These are phyloP conservation scores for Gentiana macrophylla DNA, from an alignment of 257 asterid species.

Conservation along the genomic window DNA sequence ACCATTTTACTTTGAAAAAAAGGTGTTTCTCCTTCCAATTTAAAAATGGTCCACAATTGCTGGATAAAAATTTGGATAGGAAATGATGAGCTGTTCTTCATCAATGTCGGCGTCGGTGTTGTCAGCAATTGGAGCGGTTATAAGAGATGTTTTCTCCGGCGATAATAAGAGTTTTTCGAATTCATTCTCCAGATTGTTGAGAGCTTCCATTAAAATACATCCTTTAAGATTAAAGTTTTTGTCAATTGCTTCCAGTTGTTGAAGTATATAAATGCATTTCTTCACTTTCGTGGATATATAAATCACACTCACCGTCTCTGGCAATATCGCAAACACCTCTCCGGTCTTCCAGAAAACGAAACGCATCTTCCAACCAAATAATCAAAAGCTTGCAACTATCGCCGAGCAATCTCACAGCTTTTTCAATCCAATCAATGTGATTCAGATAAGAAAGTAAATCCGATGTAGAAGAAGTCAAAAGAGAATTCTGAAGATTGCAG, in stretches of 20 bases:
- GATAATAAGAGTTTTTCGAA: conserved; percentile 24
- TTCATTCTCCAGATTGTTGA: conserved; percentile 44
- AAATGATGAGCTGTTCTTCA: too few species aligned
- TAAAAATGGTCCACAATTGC: too few species aligned
- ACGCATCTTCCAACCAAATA: too few species aligned
- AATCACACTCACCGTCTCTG: conserved; percentile 11
- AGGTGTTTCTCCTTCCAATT: too few species aligned
- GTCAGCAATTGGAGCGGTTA: conserved; percentile 2
- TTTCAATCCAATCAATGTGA: conserved; percentile 38
- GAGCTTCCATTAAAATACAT: conserved; percentile 30
- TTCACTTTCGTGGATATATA: conserved; percentile 27
- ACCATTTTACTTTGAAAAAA: too few species aligned
- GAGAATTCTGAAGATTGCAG: conserved; percentile 34
- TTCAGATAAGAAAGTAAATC: conserved; percentile 21
- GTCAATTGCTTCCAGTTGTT: conserved; percentile 31
- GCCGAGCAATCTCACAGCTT: conserved; percentile 53
- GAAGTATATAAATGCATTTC: conserved; percentile 30
- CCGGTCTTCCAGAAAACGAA: too few species aligned
- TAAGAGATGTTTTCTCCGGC: conserved; percentile 7
- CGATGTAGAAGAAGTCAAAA: conserved; percentile 16
- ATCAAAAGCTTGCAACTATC: background rate
- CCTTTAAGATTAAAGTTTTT: conserved; percentile 24
- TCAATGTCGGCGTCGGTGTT: too few species aligned
- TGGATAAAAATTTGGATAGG: too few species aligned
- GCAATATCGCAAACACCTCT: background rate